Evolutionary conservation across 768 basidiomycete species (phyloP), one percentile per base, ranked within the genome.

Genomic region (Boletus sp.): DNA sequence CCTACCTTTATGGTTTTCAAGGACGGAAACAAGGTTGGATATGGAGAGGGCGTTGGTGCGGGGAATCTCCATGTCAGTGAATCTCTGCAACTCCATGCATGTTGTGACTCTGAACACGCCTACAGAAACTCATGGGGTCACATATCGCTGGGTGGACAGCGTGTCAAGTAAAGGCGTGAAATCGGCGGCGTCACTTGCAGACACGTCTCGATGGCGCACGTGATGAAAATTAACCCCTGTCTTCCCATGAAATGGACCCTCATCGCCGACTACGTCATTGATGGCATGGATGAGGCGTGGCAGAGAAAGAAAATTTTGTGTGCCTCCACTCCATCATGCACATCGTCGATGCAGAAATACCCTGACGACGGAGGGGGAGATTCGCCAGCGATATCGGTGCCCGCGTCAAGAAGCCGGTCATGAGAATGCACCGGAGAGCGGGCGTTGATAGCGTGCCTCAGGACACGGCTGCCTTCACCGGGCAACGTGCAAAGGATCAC

Each of bases 1-100:
- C 66, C 66, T 7, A 68, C 67, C 2, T 55, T 63, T 25, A 63
- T 70, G 64, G 66, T 70, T 1, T 70, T 68, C 47, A 68, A 68
- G 50, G 65, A 67, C n/a, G 67, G 68, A 27, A 55, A 65, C 55
- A 63, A 50, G 51, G 42, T 68, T 30, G 68, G 68, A 25, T 55
- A 42, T 30, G 53, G 63, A 17, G 65, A 60, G 37, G 68, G 67
- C 5, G 57, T 65, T 48, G 68, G 69, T 46, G 60, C 61, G 32
- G 56, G 54, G 41, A 68, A 61, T 54, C 47, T 70, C 35, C 54
- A 61, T 45, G 67, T 70, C 15, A 54, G 67, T 56, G 48, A 45
- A 59, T 60, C 59, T 23, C 7, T 53, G 48, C 43, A 25, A 34
- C 51, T 55, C 51, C 4, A 14, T 37, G 40, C 33, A n/a, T 34